These are phyloP conservation scores for Candida tunisiensis DNA, from an alignment of 1,139 yeast species.

Conservation along the genomic window DNA sequence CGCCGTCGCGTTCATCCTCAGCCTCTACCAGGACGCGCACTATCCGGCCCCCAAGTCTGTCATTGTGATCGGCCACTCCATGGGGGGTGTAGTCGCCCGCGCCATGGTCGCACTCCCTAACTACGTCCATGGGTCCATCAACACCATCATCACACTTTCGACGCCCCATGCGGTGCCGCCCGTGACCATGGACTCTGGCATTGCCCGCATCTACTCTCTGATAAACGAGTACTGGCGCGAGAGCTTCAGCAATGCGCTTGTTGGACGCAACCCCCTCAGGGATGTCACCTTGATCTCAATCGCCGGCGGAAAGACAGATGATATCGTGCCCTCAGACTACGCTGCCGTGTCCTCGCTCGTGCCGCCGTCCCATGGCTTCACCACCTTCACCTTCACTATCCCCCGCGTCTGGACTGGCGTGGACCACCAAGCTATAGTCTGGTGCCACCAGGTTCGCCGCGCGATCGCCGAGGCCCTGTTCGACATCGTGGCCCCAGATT, in stretches of 20 bases:
- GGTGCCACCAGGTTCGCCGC: conserved; percentile 84
- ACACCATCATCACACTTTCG: conserved; percentile 73
- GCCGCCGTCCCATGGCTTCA: conserved; percentile 63
- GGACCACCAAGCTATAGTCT: conserved; percentile 89
- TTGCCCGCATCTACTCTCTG: conserved; percentile 54
- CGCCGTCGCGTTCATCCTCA: conserved; percentile 60
- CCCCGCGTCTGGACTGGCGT: conserved; percentile 91
- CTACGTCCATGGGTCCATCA: conserved; percentile 52
- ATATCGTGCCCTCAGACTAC: conserved; percentile 84
- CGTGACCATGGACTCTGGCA: conserved; percentile 86
- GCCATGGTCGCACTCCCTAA: conserved; percentile 65
- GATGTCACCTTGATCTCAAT: conserved; percentile 36
- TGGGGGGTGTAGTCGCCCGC: conserved; percentile 89
- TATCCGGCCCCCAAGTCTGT: conserved; percentile 43
- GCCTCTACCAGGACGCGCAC: conserved; percentile 29
- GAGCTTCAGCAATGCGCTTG: conserved; percentile 27
- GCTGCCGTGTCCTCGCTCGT: conserved; percentile 59
- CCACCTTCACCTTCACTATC: conserved; percentile 71
- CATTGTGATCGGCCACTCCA: conserved; percentile 77
- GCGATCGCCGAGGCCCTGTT: conserved; percentile 43
- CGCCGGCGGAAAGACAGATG: conserved; percentile 81
- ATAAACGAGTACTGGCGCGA: conserved; percentile 71
- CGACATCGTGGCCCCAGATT: conserved; percentile 34
- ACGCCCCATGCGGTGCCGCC: conserved; percentile 94
- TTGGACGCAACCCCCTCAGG: conserved; percentile 13